Evolutionary conservation across 352 stramenopile species (phyloP).

Genomic region (Globisporangium nodosum): DNA sequence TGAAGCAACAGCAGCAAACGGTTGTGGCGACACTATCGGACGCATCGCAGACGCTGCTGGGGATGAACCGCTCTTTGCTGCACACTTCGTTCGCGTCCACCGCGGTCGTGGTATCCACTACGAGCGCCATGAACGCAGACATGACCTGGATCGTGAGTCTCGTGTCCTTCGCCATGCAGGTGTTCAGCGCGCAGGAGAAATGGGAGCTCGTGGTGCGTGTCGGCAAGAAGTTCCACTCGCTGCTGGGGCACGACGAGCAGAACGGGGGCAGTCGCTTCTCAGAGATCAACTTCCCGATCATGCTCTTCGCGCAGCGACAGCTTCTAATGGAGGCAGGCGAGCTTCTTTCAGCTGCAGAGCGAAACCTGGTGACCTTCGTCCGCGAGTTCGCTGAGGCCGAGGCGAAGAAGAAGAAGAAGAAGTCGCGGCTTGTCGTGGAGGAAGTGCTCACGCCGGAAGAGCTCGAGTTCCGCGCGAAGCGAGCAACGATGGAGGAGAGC

Average conservation of each 20-base stretch:
- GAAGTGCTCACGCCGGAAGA: constrained; percentile 59
- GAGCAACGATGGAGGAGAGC: constrained; percentile 30
- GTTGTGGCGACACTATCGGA: background rate
- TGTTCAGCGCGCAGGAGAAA: constrained; percentile 22
- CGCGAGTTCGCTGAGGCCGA: constrained; percentile 50
- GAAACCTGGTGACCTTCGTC: constrained; percentile 28
- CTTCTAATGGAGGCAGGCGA: constrained; percentile 32
- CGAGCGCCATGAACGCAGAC: constrained; percentile 31
- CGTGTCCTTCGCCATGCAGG: constrained; percentile 31
- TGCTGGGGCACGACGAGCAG: constrained; percentile 19
- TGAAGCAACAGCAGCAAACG: constrained; percentile 15
- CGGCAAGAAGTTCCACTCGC: constrained; percentile 42
- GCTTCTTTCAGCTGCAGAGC: constrained; percentile 22
- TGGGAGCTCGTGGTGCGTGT: constrained; percentile 59
- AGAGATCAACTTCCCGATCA: constrained; percentile 42
- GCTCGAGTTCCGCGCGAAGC: constrained; percentile 40
- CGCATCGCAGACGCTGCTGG: constrained; percentile 1
- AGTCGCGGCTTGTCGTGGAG: constrained; percentile 67
- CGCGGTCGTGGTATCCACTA: constrained; percentile 24
- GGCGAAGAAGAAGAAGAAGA: constrained; percentile 83
- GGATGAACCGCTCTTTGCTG: constrained; percentile 8
- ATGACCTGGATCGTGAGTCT: constrained; percentile 44
- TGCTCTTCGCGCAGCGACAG: constrained; percentile 63
- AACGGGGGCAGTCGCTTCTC: constrained; percentile 42
- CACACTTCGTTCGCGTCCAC: constrained; percentile 26